Evolutionary conservation across 2,329 filamentous ascomycete genomes (phyloP), one percentile per base, ranked within the genome.

Genomic region (Ophiostoma ulmi): DNA sequence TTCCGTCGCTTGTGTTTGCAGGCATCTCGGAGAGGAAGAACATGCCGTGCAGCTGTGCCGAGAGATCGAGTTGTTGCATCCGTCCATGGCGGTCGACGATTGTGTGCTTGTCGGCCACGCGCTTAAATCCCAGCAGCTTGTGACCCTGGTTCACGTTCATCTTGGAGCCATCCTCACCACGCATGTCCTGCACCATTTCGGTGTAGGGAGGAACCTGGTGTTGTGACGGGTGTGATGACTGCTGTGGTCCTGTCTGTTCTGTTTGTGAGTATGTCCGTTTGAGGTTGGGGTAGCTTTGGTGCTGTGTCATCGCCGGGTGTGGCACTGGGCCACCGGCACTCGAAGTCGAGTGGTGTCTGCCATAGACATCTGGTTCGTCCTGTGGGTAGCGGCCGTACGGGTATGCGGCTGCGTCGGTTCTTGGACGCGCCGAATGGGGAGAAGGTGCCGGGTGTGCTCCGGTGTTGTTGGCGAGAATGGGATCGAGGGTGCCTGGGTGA

Each of bases 21-120:
- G 90, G 89, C 81, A 91, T 91, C 78, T 94, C 91, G 39, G 91
- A 93, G 41, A 94, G 83, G 78, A 94, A 94, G 82, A 94, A 94
- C 91, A 94, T 94, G 81, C 91, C 91, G 77, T 94, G 91, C 39
- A 94, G 87, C 80, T 94, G 91, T 20, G 91, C 91, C 8, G 86
- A 85, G 52, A 88, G 79, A 74, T 88, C 86, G n/a, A 88, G 81
- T 75, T 87, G 84, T 76, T 87, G 86, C 74, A 88, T 84, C 63
- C 84, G 84, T 63, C 86, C 86, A 76, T 87, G 85, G 73, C 84
- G 82, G 76, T 88, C 86, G 72, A 88, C 82, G 67, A 88, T 83
- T 58, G 86, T 87, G 79, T 85, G 81, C 80, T 88, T 88, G 77
- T 88, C 86, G 74, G 84, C 84, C 10, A 82, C 80, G 71, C 83